Base-by-base conservation (phyloP, 495 filamentous ascomycete genomes). In the Glutinoglossum americanum region DNA sequence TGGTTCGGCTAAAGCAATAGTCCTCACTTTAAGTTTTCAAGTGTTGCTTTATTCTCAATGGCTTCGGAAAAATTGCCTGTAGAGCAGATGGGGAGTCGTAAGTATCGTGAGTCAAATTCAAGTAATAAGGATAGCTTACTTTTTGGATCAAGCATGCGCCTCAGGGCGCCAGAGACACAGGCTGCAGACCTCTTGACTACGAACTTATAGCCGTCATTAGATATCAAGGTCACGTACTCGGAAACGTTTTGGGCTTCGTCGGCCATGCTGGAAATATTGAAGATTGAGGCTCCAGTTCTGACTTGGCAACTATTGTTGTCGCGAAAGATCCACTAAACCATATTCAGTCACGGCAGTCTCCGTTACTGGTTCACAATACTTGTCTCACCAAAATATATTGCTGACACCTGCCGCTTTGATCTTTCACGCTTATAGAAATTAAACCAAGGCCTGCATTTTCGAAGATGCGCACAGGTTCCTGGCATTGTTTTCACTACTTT, bases 181-280 rank as follows among this genome's bases (percentile, higher is more conserved):
- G 87, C 80, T 0, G 85, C 81, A 51, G 84, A 85, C 49, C 88
- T 81, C 6, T 82, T 80, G 37, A 96, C 70, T 51, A 94, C 77
- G 66, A 89, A 97, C 66, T 94, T 87, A 67, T 83, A 95, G 48
- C 82, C 85, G 66, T 97, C 93, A 58, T 72, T 76, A 0, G 89
- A 96, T 21, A 94, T 74, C 3, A 98, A 76, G 0, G 92, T 94
- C 56, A 97, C 80, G 62, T 84, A 96, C 60, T 84, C 79, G 26
- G 57, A 59, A 26, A 26, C 5, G 56, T 15, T 49, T n/a, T n/a
- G n/a, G 8, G 27, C 21, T 0, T 39, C 48, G 26, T 26, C 27
- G 28, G 39, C 17, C 55, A 39, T 57, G 55, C 30, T 45, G 55
- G 30, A n/a, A 10, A 55, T 45, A 1, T 3, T 39, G n/a, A 13